Evolutionary conservation across 345 rosid species (phyloP), one percentile per base, ranked within the genome.

Genomic region (Mallotus nudiflorus): DNA sequence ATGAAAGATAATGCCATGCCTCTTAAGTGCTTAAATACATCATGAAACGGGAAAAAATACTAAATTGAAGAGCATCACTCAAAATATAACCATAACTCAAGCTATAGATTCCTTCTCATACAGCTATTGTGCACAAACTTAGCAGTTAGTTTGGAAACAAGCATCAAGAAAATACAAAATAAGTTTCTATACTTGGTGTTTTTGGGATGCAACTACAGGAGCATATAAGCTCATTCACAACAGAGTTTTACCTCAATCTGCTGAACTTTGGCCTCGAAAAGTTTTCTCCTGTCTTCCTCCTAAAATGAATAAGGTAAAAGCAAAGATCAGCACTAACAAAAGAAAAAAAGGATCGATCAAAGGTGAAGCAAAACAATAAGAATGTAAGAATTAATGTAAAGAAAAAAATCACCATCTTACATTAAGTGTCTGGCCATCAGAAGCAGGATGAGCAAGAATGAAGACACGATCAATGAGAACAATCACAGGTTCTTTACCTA

Each of bases 401-500:
- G 56, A 78, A 56, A 28, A 22, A 67, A 74, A 73, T 39, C 37
- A 78, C 25, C 66, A 68, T 54, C 74, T 59, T 62, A 91, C 97
- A 88, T 83, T 88, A 62, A 84, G 82, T 53, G 89, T 81, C 67
- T 65, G 80, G 53, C 81, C 87, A 85, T 89, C 84, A 50, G 86
- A 78, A 69, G 85, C 89, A 68, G 97, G 96, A 67, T 86, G 82
- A 66, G 97, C 97, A 72, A 95, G 93, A 82, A 95, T 70, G 68
- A 95, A 95, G 53, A 95, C 92, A 70, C 97, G 96, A 68, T 95
- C 99, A 62, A 92, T 78, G 65, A 90, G 87, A 84, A 92, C 97
- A 79, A 95, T 85, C 19, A 95, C 99, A 25, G 99, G 96, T 81
- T 95, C 97, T 81, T 92, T 92, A 51, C 97, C 99, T 64, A 95